phyloP scores from a whole-genome alignment of 495 filamentous ascomycete genomes.

The Pseudotulostoma volvatum region DNA sequence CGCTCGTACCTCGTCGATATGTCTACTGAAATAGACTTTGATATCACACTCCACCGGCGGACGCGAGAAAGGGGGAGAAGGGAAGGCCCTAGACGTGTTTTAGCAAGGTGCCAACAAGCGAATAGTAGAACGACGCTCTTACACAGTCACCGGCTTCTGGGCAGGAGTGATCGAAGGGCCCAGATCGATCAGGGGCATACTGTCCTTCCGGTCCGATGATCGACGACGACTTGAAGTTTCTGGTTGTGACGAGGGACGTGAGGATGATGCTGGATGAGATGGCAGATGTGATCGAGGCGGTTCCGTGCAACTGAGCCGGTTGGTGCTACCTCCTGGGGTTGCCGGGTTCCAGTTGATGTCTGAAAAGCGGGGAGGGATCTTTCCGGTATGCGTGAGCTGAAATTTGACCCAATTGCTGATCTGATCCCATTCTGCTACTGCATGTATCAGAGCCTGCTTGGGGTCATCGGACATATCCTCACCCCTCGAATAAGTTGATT shows the following conservation, averaged over 20 bases:
- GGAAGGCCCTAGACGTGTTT: background rate
- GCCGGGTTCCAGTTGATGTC: background rate
- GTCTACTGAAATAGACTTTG: background rate
- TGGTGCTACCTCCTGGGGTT: no score
- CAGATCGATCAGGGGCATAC: no score
- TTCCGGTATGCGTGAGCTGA: background rate
- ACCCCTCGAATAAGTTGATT: background rate
- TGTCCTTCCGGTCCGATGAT: no score
- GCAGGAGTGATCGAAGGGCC: background rate
- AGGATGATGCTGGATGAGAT: background rate
- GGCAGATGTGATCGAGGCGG: background rate
- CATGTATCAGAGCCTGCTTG: background rate
- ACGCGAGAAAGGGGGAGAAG: background rate
- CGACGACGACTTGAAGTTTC: no score
- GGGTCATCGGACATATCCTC: no score
- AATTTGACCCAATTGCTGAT: background rate
- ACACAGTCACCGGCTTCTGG: background rate
- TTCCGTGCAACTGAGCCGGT: background rate
- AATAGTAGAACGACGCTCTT: background rate
- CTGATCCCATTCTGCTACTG: background rate
- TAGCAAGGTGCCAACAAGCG: background rate
- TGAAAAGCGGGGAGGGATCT: background rate
- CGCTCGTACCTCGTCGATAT: background rate
- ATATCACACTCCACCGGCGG: background rate
- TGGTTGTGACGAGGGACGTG: background rate